phyloP scores from a whole-genome alignment of 1,139 yeast species.

The Sugiyamaella castrensis region DNA sequence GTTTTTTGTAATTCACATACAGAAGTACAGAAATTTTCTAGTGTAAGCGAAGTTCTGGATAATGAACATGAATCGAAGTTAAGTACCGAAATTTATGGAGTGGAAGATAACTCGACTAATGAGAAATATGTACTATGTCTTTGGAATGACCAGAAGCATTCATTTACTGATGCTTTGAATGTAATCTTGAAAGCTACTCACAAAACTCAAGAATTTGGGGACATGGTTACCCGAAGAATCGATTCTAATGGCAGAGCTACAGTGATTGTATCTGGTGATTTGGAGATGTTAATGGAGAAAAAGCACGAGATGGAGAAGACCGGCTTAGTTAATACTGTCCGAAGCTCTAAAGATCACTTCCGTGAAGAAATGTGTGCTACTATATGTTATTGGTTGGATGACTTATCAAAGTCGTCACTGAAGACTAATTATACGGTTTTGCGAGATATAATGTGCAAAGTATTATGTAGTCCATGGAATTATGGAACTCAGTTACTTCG shows the following conservation, averaged over 20 bases:
- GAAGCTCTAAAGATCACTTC: slow-evolving; percentile 66
- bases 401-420: slow-evolving; percentile 55
- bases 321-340: slow-evolving; percentile 64
- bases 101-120: slow-evolving; percentile 40
- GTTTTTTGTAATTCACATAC: slow-evolving; percentile 51
- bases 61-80: slow-evolving; percentile 38
- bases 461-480: slow-evolving; percentile 56
- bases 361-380: slow-evolving; percentile 82
- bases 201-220: slow-evolving; percentile 64
- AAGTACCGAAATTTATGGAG: slow-evolving; percentile 41
- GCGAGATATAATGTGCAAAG: slow-evolving; percentile 54
- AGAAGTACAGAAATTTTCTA: slow-evolving; percentile 36
- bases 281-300: slow-evolving; percentile 50
- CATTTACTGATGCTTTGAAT: slow-evolving; percentile 69
- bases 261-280: slow-evolving; percentile 56
- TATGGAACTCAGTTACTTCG: slow-evolving; percentile 23
- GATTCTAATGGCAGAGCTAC: slow-evolving; percentile 67
- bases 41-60: slow-evolving; percentile 26
- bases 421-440: slow-evolving; percentile 49
- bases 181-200: slow-evolving; percentile 62
- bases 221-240: slow-evolving; percentile 66
- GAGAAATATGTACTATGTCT: slow-evolving; percentile 56
- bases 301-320: slow-evolving; percentile 55
- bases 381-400: slow-evolving; percentile 61
- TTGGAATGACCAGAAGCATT: slow-evolving; percentile 79